phyloP scores from a whole-genome alignment of 2,329 filamentous ascomycete species.

The Camillea tinctor region DNA sequence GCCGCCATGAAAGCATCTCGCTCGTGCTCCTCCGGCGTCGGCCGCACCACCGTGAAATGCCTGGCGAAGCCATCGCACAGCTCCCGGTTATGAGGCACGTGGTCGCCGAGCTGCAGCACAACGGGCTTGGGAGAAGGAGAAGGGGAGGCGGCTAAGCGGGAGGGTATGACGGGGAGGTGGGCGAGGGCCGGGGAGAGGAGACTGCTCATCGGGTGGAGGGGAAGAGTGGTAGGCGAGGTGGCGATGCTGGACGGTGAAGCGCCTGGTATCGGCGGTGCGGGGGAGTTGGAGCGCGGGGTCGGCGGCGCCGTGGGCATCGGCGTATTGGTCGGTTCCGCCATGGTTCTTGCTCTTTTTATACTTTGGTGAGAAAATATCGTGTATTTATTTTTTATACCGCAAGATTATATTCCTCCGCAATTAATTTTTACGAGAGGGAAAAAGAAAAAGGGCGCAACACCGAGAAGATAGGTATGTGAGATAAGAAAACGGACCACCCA shows the following conservation, averaged over 20 bases:
- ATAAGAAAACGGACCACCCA: no score
- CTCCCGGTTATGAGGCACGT: constrained; percentile 48
- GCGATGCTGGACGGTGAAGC: not conserved
- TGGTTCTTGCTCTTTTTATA: constrained; percentile 19
- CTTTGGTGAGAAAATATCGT: no score
- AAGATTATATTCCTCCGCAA: no score
- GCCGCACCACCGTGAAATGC: constrained; percentile 51
- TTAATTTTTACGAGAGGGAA: no score
- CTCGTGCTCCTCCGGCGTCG: constrained; percentile 48
- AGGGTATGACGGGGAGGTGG: constrained; percentile 25
- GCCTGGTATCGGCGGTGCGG: constrained; percentile 27
- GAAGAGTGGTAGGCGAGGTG: constrained; percentile 13
- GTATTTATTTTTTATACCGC: no score
- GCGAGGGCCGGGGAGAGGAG: constrained; percentile 19
- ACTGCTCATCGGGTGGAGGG: constrained; percentile 22
- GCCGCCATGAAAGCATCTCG: constrained; percentile 49
- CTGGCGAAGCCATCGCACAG: constrained; percentile 44
- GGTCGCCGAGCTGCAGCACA: constrained; percentile 75
- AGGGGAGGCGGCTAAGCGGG: constrained; percentile 16
- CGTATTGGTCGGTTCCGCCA: constrained; percentile 49
- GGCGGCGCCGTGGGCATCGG: constrained; percentile 42
- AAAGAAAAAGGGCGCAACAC: no score
- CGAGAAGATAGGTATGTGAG: no score
- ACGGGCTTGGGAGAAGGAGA: constrained; percentile 40
- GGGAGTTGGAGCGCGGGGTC: constrained; percentile 44